Base-by-base conservation (phyloP, 352 stramenopile genomes). In the Pythium inflatum region DNA sequence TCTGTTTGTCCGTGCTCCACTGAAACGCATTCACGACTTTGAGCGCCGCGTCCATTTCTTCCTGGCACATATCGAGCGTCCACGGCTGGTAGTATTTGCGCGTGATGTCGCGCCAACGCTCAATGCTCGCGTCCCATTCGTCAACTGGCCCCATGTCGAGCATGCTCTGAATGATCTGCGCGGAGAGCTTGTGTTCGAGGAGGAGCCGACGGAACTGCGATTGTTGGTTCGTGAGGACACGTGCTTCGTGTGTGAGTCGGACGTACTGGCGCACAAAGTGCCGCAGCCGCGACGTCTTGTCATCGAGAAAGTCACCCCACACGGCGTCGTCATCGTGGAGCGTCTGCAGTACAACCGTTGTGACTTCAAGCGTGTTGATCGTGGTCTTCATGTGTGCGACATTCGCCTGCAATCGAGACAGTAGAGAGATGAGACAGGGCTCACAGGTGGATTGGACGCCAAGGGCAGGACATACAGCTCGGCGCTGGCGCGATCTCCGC, bases 241-340 rank as follows among this genome's bases (percentile, higher is more conserved):
- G n/a, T n/a, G 36, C 36, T 43, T 43, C 36, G 9, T 43, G 9
- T 9, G 36, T 43, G 9, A 43, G 16, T 43, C 36, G 36, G n/a
- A n/a, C n/a, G n/a, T n/a, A 16, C 3, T 12, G 40, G 2, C 58
- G 58, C 18, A 68, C 18, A 16, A 24, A 14, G 8, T 49, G 18
- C 13, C 48, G 61, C 38, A 62, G 11, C 1, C 27, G 49, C 11
- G 33, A 48, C 20, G 61, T 34, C 16, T 61, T 40, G 6, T 60
- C 49, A 20, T 68, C 61, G 2, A 56, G 16, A 28, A 66, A 66
- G 12, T 66, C 56, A 31, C 54, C 56, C 56, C 56, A 64, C 27
- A 64, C 40, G 27, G 27, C 50, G 50, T 36, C 31, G 14, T 36
- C 14, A 27, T 57, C 50, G 50, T 25, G 12, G 4, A 57, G 8